Evolutionary conservation across 345 rosid genomes (phyloP).

Genomic region (Heritiera littoralis): DNA sequence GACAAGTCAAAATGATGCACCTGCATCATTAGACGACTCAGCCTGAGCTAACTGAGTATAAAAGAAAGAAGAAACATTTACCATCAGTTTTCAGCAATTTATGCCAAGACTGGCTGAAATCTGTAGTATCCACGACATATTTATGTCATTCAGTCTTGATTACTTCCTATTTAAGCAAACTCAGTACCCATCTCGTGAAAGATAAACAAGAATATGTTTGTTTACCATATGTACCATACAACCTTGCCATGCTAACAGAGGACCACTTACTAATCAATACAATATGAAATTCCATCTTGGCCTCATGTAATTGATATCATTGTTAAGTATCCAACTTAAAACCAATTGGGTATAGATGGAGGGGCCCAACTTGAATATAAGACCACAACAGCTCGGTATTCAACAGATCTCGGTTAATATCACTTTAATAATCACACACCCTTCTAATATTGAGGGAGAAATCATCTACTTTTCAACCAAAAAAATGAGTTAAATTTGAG

Average conservation of each 20-base stretch:
- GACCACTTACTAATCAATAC: background rate
- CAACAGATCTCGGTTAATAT: too few species aligned
- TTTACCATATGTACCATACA: background rate
- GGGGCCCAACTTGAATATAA: too few species aligned
- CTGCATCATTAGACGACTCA: background rate
- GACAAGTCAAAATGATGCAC: slow-evolving; percentile 10
- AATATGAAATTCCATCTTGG: background rate
- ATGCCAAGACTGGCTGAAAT: background rate
- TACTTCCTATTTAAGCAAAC: background rate
- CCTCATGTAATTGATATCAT: background rate
- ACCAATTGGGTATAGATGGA: too few species aligned
- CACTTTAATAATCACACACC: background rate
- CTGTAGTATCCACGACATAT: background rate
- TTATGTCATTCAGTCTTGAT: background rate
- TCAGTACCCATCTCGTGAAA: background rate
- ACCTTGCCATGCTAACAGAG: background rate
- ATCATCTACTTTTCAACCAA: background rate
- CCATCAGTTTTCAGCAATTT: background rate
- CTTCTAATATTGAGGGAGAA: background rate
- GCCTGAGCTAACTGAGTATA: background rate
- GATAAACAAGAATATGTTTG: background rate
- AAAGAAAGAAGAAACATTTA: background rate
- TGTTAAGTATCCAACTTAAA: too few species aligned
- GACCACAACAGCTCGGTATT: too few species aligned
- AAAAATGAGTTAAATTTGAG: background rate